Evolutionary conservation across 768 basidiomycete genomes (phyloP).

Genomic region (Collybia mongolica): DNA sequence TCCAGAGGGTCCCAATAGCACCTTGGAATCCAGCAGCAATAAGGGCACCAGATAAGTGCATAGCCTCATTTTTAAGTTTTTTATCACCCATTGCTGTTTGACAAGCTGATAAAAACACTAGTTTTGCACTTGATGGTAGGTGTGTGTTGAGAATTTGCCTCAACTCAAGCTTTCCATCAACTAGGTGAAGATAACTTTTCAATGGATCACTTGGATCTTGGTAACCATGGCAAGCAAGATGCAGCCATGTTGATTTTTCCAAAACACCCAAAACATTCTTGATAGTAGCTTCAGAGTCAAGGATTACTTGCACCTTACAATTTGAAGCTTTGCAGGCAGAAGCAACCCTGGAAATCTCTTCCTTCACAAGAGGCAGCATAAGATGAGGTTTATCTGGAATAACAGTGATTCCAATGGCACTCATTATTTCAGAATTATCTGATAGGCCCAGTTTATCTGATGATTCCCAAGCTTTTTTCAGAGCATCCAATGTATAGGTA

Average conservation of each 20-base stretch:
- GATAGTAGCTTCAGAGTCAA: slow-evolving; percentile 2
- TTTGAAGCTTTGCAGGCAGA: background rate
- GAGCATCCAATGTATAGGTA: slow-evolving; percentile 7
- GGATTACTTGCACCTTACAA: background rate
- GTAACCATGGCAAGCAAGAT: slow-evolving; percentile 23
- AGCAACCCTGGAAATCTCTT: background rate
- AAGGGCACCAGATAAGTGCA: slow-evolving; percentile 30
- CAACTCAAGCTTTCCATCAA: slow-evolving; percentile 18
- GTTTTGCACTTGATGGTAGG: slow-evolving; percentile 19
- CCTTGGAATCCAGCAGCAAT: slow-evolving; percentile 21
- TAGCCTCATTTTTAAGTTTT: slow-evolving; percentile 21
- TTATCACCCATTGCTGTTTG: slow-evolving; percentile 18
- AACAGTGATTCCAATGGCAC: background rate
- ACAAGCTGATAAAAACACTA: slow-evolving; percentile 34
- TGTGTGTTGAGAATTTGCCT: slow-evolving; percentile 18
- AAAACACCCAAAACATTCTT: slow-evolving; percentile 8
- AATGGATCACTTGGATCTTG: slow-evolving; percentile 17
- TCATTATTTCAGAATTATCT: background rate
- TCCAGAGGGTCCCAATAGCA: slow-evolving; percentile 22
- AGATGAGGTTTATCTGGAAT: background rate
- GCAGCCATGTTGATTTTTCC: slow-evolving; percentile 13
- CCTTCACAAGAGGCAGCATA: background rate
- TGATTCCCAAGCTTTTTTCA: background rate
- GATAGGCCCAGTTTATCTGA: too few species aligned
- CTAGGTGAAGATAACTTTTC: slow-evolving; percentile 15